These are phyloP conservation scores for Henckelia pumila DNA, from an alignment of 257 asterid genomes.

Conservation along the genomic window DNA sequence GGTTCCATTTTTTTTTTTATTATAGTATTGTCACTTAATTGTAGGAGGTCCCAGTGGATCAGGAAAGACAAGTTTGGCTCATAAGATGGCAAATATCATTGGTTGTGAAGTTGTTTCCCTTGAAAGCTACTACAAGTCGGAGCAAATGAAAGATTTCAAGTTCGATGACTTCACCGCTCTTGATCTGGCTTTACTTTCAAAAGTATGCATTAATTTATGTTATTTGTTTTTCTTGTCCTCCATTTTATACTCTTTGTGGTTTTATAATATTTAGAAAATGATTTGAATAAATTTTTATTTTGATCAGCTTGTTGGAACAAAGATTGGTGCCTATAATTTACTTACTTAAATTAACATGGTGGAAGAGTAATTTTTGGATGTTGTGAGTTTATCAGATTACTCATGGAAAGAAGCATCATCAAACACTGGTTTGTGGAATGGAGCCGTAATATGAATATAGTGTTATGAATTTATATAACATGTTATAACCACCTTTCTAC, in stretches of 20 bases:
- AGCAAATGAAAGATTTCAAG: slow-evolving; percentile 83
- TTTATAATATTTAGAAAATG: not conserved
- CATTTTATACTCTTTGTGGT: slow-evolving; percentile 16
- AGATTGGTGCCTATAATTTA: slow-evolving; percentile 11
- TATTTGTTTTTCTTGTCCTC: slow-evolving; percentile 19
- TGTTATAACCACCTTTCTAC: slow-evolving; percentile 8
- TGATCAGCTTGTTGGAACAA: slow-evolving; percentile 19
- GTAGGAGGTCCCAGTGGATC: slow-evolving; percentile 99
- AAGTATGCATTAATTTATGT: slow-evolving; percentile 49
- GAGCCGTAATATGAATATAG: not conserved
- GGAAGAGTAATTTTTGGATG: not conserved
- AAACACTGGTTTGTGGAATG: not conserved
- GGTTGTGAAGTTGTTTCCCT: slow-evolving; percentile 99
- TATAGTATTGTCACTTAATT: slow-evolving; percentile 21
- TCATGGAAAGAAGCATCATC: slow-evolving; percentile 15
- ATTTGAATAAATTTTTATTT: slow-evolving; percentile 11
- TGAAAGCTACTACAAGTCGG: slow-evolving; percentile 89
- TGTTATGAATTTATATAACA: not conserved
- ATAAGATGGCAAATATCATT: slow-evolving; percentile 96
- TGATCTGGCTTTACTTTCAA: slow-evolving; percentile 87
- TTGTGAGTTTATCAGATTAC: not conserved
- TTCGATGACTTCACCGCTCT: slow-evolving; percentile 93
- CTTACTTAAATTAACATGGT: slow-evolving; percentile 15
- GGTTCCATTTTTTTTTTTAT: slow-evolving; percentile 16
- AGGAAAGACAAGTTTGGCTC: slow-evolving; percentile 98